Percentiles rank a stretch among this genome's conserved stretches.
Conservation (phyloP, 2,329 filamentous ascomycete species). For the Fonsecaea monophora region DNA sequence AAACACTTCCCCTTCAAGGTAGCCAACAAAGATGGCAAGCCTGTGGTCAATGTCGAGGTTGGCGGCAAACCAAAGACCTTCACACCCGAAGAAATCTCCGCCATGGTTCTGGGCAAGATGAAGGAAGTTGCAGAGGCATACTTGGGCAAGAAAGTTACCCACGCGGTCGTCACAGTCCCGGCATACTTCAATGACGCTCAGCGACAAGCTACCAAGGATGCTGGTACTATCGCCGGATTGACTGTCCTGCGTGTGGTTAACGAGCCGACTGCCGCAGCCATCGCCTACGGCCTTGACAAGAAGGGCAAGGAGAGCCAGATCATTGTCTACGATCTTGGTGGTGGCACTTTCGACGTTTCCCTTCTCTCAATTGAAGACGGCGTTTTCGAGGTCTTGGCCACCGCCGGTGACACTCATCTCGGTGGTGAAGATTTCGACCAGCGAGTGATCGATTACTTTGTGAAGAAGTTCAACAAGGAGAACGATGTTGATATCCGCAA, state of each 20-base stretch:
- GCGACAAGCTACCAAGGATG: constrained; percentile 95
- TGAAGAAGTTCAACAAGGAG: constrained; percentile 99
- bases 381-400: constrained; percentile 93
- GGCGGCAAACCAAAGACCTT: constrained; percentile 65
- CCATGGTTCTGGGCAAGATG: constrained; percentile 73
- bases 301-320: constrained; percentile 82
- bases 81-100: constrained; percentile 70
- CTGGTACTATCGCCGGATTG: constrained; percentile 86
- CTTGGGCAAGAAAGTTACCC: constrained; percentile 65
- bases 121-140: constrained; percentile 69
- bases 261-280: constrained; percentile 93
- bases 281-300: constrained; percentile 93
- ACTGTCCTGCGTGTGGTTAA: constrained; percentile 97
- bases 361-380: constrained; percentile 90
- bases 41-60: constrained; percentile 74
- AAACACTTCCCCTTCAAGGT: constrained; percentile 99
- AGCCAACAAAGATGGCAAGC: constrained; percentile 86
- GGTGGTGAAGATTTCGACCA: constrained; percentile 99
- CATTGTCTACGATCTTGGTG: constrained; percentile 91
- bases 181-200: constrained; percentile 99
- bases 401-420: constrained; percentile 94
- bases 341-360: constrained; percentile 93
- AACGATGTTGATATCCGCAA: constrained; percentile 89
- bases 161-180: constrained; percentile 85
- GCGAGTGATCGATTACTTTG: constrained; percentile 93